phyloP scores from a whole-genome alignment of 305 asterid species.

The Rubia peregrina region DNA sequence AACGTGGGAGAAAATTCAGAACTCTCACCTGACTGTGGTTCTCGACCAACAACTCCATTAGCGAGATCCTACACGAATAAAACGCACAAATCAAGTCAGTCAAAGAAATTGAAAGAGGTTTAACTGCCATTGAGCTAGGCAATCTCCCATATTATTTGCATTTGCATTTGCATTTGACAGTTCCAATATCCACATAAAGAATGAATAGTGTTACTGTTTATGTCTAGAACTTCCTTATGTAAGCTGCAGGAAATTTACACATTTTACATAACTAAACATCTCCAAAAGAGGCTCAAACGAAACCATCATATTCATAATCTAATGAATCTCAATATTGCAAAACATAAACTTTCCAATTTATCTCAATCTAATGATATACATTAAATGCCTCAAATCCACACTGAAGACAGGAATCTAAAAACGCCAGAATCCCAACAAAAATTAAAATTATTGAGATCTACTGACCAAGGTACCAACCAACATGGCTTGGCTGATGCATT shows the following conservation, averaged over 20 bases:
- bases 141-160: neutral
- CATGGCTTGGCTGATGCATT: slow-evolving; percentile 74
- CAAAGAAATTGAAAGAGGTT: neutral
- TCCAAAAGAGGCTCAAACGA: too few species aligned
- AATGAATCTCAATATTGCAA: slow-evolving; percentile 1
- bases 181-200: neutral
- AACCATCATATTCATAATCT: too few species aligned
- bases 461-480: slow-evolving; percentile 63
- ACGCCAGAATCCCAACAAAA: neutral
- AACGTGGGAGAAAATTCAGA: slow-evolving; percentile 50
- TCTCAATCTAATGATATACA: neutral
- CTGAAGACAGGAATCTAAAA: neutral
- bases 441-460: slow-evolving; percentile 17
- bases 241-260: neutral
- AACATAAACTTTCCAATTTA: neutral
- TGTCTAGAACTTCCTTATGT: neutral
- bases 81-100: slow-evolving; percentile 3
- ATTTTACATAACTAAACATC: neutral
- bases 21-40: slow-evolving; percentile 40
- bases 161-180: neutral
- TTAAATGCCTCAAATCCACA: slow-evolving; percentile 6
- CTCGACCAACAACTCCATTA: slow-evolving; percentile 28
- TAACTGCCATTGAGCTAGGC: neutral
- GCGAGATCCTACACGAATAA: slow-evolving; percentile 35
- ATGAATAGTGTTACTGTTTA: neutral